A percentile compares a stretch with the other conserved stretches of the same genome.
These are phyloP conservation scores for Mycena leptocephala DNA, from an alignment of 768 basidiomycete genomes.

Conservation along the genomic window DNA sequence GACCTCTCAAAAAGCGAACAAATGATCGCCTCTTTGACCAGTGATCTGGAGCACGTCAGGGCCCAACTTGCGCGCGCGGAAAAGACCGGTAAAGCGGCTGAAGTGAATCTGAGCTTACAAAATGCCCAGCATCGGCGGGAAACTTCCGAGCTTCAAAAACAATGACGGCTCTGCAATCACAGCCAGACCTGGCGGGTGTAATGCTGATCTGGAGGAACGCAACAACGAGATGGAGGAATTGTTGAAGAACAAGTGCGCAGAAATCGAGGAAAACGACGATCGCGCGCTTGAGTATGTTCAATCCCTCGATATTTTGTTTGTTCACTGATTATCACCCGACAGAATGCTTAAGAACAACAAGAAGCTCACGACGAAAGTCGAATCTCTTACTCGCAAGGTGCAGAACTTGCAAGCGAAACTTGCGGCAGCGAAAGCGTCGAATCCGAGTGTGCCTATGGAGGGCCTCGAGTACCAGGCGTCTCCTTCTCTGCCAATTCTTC, in stretches of 20 bases:
- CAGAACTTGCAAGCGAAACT: slow-evolving; percentile 82
- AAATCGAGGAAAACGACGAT: slow-evolving; percentile 91
- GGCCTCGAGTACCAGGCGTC: slow-evolving; percentile 32
- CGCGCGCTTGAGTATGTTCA: slow-evolving; percentile 80
- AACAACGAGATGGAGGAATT: slow-evolving; percentile 86
- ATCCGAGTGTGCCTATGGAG: slow-evolving; percentile 30
- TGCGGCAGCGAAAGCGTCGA: slow-evolving; percentile 63
- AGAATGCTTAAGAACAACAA: slow-evolving; percentile 89
- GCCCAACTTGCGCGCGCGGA: slow-evolving; percentile 68
- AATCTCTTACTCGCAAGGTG: slow-evolving; percentile 80
- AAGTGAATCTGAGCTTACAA: slow-evolving; percentile 78
- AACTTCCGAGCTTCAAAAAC: slow-evolving; percentile 69
- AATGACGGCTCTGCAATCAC: slow-evolving; percentile 69
- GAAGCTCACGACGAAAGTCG: slow-evolving; percentile 79
- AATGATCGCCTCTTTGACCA: slow-evolving; percentile 55
- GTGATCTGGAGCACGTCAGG: slow-evolving; percentile 59
- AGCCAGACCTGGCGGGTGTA: slow-evolving; percentile 69
- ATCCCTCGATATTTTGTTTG: background rate
- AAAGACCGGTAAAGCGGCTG: slow-evolving; percentile 72
- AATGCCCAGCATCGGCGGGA: slow-evolving; percentile 79
- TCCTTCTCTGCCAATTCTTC: slow-evolving; percentile 20
- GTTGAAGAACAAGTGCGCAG: slow-evolving; percentile 76
- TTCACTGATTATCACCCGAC: slow-evolving; percentile 18
- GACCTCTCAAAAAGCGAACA: slow-evolving; percentile 60
- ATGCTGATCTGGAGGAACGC: slow-evolving; percentile 78